Conservation (phyloP, 2,329 filamentous ascomycete species). For the Cephalotrichum gorgonifer region DNA sequence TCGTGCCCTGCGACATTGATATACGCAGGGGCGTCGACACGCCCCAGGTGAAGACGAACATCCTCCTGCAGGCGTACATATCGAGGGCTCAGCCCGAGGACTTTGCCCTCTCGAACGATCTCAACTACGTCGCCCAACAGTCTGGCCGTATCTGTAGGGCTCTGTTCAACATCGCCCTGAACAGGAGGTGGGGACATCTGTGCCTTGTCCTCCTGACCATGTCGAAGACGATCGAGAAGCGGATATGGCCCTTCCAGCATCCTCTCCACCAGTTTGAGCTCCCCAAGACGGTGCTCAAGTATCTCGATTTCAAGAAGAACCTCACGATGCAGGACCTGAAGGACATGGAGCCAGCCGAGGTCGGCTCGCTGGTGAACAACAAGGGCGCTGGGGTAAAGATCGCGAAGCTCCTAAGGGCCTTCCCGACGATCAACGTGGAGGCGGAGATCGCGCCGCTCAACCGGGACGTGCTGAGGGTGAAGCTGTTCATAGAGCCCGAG, state of each 20-base stretch:
- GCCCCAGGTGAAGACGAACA: constrained; percentile 88
- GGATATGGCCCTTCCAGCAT: constrained; percentile 90
- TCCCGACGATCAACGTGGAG: constrained; percentile 84
- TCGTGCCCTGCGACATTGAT: constrained; percentile 66
- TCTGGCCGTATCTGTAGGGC: constrained; percentile 88
- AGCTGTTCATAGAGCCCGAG: constrained; percentile 75
- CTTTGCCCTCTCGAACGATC: constrained; percentile 85
- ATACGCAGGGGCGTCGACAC: constrained; percentile 48
- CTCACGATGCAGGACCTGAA: constrained; percentile 72
- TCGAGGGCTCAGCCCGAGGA: constrained; percentile 81
- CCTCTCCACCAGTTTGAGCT: constrained; percentile 93
- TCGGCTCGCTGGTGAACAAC: constrained; percentile 86
- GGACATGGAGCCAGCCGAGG: constrained; percentile 89
- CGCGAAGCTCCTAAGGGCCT: constrained; percentile 72
- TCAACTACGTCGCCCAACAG: constrained; percentile 92
- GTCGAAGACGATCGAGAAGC: constrained; percentile 94
- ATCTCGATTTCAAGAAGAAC: constrained; percentile 71
- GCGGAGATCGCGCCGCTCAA: constrained; percentile 94
- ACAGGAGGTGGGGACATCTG: constrained; percentile 90
- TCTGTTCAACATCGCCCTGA: constrained; percentile 94
- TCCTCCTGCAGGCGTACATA: constrained; percentile 88
- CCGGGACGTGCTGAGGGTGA: constrained; percentile 85
- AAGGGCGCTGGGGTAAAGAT: constrained; percentile 76
- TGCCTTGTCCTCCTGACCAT: constrained; percentile 84
- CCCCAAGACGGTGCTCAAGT: constrained; percentile 69